phyloP scores from a whole-genome alignment of 2,329 filamentous ascomycete genomes.

The Trichoderma sp. region DNA sequence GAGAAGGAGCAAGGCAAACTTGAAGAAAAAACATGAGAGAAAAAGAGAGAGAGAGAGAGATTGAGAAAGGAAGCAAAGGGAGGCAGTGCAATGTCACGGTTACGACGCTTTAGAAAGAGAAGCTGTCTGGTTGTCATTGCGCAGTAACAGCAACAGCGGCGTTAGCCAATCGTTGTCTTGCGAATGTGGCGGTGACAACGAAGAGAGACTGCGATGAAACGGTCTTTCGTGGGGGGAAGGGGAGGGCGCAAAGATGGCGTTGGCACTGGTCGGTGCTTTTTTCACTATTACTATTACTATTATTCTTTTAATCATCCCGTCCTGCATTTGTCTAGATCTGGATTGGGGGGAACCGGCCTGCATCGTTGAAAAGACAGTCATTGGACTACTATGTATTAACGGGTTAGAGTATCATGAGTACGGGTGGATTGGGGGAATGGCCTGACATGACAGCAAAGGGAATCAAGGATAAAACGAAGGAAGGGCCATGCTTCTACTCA shows the following conservation, averaged over 20 bases:
- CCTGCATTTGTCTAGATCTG: slow-evolving; percentile 4
- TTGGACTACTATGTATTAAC: slow-evolving; percentile 9
- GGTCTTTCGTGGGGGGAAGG: background rate
- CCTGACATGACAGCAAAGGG: slow-evolving; percentile 19
- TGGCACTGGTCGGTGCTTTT: slow-evolving; percentile 3
- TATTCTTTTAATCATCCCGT: background rate
- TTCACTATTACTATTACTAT: too few species aligned
- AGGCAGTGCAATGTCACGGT: background rate
- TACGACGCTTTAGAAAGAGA: background rate
- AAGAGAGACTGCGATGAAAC: background rate
- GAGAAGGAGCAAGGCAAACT: slow-evolving; percentile 18
- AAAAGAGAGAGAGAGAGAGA: too few species aligned
- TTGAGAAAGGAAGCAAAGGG: slow-evolving; percentile 15
- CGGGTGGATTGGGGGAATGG: slow-evolving; percentile 23
- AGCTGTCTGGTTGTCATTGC: background rate
- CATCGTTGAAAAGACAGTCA: background rate
- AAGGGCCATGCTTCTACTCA: slow-evolving; percentile 30
- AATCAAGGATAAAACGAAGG: background rate
- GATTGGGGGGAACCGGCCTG: background rate
- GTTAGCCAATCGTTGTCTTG: background rate
- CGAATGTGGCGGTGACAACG: slow-evolving; percentile 12
- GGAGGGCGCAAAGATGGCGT: background rate
- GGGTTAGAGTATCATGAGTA: slow-evolving; percentile 1
- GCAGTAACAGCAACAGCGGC: background rate
- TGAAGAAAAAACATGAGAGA: slow-evolving; percentile 2